Percentiles rank a stretch among this genome's conserved stretches.
Conservation (phyloP, 2,329 filamentous ascomycete species). For the Fusarium foetens region DNA sequence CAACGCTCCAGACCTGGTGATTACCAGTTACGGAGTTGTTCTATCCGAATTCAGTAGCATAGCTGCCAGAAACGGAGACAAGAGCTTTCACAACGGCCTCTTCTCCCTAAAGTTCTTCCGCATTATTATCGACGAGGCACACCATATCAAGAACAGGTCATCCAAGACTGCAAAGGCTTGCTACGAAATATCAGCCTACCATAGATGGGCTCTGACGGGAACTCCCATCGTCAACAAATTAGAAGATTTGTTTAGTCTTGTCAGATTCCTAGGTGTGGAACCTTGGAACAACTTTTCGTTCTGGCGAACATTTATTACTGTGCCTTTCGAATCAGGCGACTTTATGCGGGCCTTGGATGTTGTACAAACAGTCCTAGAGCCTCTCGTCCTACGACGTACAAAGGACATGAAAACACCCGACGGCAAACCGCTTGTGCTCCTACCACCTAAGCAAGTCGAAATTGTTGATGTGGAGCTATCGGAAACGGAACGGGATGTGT, state of each 20-base stretch:
- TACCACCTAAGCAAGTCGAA: constrained; percentile 84
- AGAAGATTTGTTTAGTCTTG: constrained; percentile 92
- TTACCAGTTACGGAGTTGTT: constrained; percentile 93
- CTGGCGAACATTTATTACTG: constrained; percentile 98
- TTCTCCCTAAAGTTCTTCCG: constrained; percentile 96
- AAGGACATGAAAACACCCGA: constrained; percentile 98
- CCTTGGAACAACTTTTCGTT: constrained; percentile 99
- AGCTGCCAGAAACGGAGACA: constrained; percentile 71
- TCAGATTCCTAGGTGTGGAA: constrained; percentile 92
- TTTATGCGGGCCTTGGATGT: constrained; percentile 94
- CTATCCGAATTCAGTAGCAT: constrained; percentile 86
- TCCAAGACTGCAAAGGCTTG: constrained; percentile 96
- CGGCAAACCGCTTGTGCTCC: constrained; percentile 77
- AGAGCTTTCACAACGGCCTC: constrained; percentile 74
- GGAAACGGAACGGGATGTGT: constrained; percentile 85
- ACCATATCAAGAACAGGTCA: constrained; percentile 88
- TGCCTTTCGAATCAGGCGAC: constrained; percentile 95
- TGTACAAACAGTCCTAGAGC: constrained; percentile 95
- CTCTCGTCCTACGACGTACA: constrained; percentile 91
- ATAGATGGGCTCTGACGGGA: constrained; percentile 93
- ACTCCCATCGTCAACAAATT: constrained; percentile 97
- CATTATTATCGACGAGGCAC: constrained; percentile 93
- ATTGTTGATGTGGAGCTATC: constrained; percentile 90
- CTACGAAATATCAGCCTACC: constrained; percentile 85
- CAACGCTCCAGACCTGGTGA: constrained; percentile 86